These are phyloP conservation scores for Neurospora cerealis DNA, from an alignment of 495 filamentous ascomycete genomes.

Conservation along the genomic window DNA sequence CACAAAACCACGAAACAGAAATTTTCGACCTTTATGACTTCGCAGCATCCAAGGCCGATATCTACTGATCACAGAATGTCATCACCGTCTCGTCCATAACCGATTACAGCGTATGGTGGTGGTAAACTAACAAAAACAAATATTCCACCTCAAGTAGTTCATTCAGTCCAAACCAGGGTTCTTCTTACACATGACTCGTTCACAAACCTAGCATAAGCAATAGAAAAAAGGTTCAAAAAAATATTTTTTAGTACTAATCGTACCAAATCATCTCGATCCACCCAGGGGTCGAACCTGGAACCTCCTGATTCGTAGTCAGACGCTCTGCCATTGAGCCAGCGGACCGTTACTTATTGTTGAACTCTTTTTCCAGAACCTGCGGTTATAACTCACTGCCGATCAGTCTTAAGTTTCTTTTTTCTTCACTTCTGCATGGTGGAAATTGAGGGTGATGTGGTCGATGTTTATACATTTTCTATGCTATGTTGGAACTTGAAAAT, in stretches of 20 bases:
- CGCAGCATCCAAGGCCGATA: neutral
- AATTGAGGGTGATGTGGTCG: neutral
- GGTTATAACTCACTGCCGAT: neutral
- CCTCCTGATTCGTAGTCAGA: neutral
- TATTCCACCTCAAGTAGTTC: too few relatives aligned
- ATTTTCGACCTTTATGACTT: neutral
- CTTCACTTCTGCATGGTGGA: neutral
- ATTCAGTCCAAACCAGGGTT: neutral
- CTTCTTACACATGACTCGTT: neutral
- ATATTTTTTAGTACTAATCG: neutral
- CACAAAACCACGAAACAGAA: neutral
- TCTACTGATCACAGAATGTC: too few relatives aligned
- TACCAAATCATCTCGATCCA: neutral
- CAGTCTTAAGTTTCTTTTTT: neutral
- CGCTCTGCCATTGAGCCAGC: neutral
- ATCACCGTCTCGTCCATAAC: too few relatives aligned
- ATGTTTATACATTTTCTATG: neutral
- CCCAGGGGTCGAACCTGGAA: neutral
- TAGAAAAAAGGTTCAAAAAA: neutral
- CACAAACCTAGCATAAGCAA: neutral
- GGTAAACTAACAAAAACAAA: too few relatives aligned
- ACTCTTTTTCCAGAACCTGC: rapidly evolving
- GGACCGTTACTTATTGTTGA: neutral
- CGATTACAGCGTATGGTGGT: too few relatives aligned
- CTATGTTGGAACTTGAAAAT: neutral